Percentiles rank a stretch among this genome's conserved stretches.
phyloP scores from a whole-genome alignment of 441 rosid species.

The Syzygium syzygioides region DNA sequence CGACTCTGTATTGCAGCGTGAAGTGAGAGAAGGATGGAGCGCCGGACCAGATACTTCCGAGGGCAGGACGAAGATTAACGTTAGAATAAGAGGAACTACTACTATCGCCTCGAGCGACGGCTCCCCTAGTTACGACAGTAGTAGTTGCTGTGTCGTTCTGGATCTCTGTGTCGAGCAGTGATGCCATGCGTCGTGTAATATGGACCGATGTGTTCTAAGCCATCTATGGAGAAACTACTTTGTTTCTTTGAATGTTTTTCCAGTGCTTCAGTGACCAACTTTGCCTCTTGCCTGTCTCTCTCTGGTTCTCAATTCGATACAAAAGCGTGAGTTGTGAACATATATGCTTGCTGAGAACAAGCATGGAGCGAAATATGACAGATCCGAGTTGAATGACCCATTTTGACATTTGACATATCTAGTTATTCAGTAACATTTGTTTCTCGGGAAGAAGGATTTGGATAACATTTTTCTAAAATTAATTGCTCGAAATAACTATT shows the following conservation, averaged over 20 bases:
- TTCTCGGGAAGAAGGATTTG: fast-evolving
- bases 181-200: neutral
- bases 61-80: neutral
- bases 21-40: neutral
- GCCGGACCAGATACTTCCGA: neutral
- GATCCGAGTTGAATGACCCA: neutral
- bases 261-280: neutral
- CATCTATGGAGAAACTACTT: neutral
- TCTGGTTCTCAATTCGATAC: neutral
- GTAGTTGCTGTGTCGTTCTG: neutral
- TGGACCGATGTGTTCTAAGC: neutral
- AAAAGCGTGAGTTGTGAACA: neutral
- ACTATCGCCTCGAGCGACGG: neutral
- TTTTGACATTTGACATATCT: neutral
- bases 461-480: fast-evolving
- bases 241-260: neutral
- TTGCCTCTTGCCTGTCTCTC: neutral
- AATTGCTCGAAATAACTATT: fast-evolving
- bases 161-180: neutral
- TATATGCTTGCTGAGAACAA: neutral
- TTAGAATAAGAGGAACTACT: neutral
- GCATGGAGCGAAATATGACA: neutral
- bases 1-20: neutral
- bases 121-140: neutral
- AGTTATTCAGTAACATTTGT: neutral